A percentile compares a stretch with the other conserved stretches of the same genome.
Evolutionary conservation across 2,329 filamentous ascomycete species (phyloP).

Genomic region (Colletotrichum gloeosporioides): DNA sequence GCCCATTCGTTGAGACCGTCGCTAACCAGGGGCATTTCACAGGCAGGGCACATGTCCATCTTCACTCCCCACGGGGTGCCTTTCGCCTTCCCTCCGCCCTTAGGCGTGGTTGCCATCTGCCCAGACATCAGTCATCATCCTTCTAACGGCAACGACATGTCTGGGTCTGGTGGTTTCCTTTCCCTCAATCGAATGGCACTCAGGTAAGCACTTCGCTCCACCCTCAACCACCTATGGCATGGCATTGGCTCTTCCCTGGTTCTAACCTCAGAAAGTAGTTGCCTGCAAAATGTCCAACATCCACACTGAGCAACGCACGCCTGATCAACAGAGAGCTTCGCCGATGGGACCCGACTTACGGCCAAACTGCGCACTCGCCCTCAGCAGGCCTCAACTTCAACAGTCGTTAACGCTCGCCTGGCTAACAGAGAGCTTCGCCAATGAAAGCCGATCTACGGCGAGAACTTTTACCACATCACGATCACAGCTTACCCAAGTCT

Average conservation of each 20-base stretch:
- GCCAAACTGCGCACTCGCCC: background rate
- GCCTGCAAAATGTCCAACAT: background rate
- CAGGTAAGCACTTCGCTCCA: background rate
- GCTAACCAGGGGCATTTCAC: rapidly evolving
- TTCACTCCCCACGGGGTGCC: background rate
- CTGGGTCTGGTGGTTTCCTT: background rate
- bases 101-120: background rate
- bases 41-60: background rate
- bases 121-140: background rate
- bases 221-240: background rate
- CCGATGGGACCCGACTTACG: background rate
- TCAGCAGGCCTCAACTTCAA: too few relatives aligned
- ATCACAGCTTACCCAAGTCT: background rate
- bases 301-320: rapidly evolving
- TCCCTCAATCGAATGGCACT: background rate
- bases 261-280: background rate
- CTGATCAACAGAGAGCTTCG: background rate
- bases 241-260: background rate
- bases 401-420: too few relatives aligned
- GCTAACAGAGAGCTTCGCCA: too few relatives aligned
- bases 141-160: background rate
- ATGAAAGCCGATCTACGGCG: background rate
- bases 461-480: background rate
- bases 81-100: background rate
- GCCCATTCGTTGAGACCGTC: background rate